phyloP scores from a whole-genome alignment of 305 asterid species.

The Fraxinus velutina region DNA sequence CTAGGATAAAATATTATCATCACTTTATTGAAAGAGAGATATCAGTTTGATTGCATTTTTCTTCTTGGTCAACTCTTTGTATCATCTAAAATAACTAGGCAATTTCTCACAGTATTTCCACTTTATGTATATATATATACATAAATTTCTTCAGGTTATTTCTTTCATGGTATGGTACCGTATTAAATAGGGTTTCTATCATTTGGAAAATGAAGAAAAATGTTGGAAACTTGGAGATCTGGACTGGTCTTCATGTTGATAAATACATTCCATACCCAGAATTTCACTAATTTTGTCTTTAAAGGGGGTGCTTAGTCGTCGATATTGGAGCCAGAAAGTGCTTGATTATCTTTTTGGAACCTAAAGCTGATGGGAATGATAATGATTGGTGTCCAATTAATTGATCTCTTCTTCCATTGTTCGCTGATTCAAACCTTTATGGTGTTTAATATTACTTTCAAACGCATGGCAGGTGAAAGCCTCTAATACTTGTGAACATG shows the following conservation, averaged over 20 bases:
- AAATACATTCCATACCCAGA: not conserved
- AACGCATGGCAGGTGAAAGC: slow-evolving; percentile 50
- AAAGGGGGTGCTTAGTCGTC: not conserved
- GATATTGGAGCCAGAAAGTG: not conserved
- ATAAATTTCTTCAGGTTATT: not conserved
- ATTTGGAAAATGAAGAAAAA: not conserved
- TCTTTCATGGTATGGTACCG: not conserved
- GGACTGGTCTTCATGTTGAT: not conserved
- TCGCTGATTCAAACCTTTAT: slow-evolving; percentile 6
- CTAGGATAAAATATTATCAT: not conserved
- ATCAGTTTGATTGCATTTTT: not conserved
- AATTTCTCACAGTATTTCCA: not conserved
- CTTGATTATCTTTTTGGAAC: not conserved
- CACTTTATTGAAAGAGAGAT: not conserved
- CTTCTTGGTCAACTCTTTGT: not conserved
- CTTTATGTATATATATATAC: not conserved
- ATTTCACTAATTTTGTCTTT: not conserved
- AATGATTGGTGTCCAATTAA: slow-evolving; percentile 2
- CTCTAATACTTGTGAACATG: slow-evolving; percentile 37
- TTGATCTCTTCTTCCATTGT: slow-evolving; percentile 4
- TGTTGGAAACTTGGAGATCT: not conserved
- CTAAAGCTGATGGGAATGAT: slow-evolving; percentile 6
- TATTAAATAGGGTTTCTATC: not conserved
- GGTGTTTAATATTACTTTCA: slow-evolving; percentile 13
- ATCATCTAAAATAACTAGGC: not conserved